A percentile compares a stretch with the other conserved stretches of the same genome.
Evolutionary conservation across 805 yeast species (phyloP).

Genomic region (Candida vartiovaarae): DNA sequence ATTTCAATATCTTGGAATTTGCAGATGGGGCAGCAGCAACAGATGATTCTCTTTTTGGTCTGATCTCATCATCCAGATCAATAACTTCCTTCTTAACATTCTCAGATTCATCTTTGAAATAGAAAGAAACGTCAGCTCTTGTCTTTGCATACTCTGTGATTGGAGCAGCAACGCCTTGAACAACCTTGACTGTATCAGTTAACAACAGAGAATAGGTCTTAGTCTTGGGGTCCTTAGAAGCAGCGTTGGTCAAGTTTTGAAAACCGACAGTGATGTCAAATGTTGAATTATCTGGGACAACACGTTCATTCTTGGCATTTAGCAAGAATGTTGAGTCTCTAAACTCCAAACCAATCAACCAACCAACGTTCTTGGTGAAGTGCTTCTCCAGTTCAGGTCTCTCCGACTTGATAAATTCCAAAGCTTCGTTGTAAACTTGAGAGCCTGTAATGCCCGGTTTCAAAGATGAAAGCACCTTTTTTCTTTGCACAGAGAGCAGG

Average conservation of each 20-base stretch:
- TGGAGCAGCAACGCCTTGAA: conserved; percentile 48
- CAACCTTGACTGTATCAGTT: conserved; percentile 74
- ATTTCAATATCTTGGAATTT: conserved; percentile 62
- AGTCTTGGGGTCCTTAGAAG: conserved; percentile 38
- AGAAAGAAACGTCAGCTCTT: conserved; percentile 73
- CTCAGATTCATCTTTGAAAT: conserved; percentile 65
- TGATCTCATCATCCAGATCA: conserved; percentile 32
- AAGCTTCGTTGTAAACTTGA: conserved; percentile 58
- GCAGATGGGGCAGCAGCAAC: conserved; percentile 21
- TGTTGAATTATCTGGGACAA: conserved; percentile 63
- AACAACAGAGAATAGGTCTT: conserved; percentile 65
- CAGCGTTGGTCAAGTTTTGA: conserved; percentile 46
- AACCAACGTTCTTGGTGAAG: conserved; percentile 78
- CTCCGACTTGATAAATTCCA: conserved; percentile 51
- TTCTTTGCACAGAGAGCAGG: conserved; percentile 60
- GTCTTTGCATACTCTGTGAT: conserved; percentile 70
- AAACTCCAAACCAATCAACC: conserved; percentile 84
- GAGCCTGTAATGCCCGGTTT: conserved; percentile 59
- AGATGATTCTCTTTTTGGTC: conserved; percentile 24
- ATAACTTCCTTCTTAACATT: conserved; percentile 31
- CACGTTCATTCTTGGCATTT: conserved; percentile 64
- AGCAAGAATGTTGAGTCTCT: conserved; percentile 72
- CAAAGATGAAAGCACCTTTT: conserved; percentile 49
- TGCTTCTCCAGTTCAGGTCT: conserved; percentile 57
- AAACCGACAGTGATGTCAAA: conserved; percentile 76